phyloP scores from a whole-genome alignment of 108 stramenopile species.

The Cylindrotheca closterium region DNA sequence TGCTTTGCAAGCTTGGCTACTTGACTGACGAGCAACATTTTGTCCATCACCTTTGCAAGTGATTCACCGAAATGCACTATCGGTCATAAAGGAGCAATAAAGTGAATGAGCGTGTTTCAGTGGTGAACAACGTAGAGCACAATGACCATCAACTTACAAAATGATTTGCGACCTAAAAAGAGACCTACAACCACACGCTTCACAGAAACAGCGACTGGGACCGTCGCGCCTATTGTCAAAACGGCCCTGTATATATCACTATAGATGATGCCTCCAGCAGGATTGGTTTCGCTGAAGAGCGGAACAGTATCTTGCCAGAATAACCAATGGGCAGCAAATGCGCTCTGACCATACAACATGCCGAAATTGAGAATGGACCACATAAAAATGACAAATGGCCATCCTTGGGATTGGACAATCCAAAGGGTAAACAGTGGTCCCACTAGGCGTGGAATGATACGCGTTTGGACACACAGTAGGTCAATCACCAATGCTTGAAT shows the following conservation, averaged over 20 bases:
- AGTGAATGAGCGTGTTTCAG: too few species aligned
- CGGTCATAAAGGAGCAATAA: too few species aligned
- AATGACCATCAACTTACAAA: constrained; percentile 31
- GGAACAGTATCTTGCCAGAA: constrained; percentile 22
- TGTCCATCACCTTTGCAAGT: constrained; percentile 59
- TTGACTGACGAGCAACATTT: constrained; percentile 59
- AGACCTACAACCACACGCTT: constrained; percentile 66
- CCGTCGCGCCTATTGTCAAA: constrained; percentile 38
- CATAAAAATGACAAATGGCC: constrained; percentile 39
- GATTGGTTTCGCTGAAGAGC: constrained; percentile 13
- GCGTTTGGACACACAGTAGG: constrained; percentile 29
- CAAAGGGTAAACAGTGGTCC: constrained; percentile 37
- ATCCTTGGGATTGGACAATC: constrained; percentile 44
- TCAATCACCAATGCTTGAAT: constrained; percentile 38
- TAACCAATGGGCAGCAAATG: constrained; percentile 30
- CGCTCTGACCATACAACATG: constrained; percentile 23
- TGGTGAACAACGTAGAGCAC: too few species aligned
- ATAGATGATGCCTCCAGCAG: constrained; percentile 3
- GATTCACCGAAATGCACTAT: constrained; percentile 41
- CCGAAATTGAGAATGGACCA: constrained; percentile 32
- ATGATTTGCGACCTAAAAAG: constrained; percentile 52
- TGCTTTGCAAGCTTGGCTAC: constrained; percentile 18
- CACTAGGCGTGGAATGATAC: constrained; percentile 14
- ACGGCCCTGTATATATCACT: constrained; percentile 13
- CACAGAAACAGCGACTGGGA: constrained; percentile 44